Evolutionary conservation across 2,329 filamentous ascomycete species (phyloP).

Genomic region (Capronia epimyces): DNA sequence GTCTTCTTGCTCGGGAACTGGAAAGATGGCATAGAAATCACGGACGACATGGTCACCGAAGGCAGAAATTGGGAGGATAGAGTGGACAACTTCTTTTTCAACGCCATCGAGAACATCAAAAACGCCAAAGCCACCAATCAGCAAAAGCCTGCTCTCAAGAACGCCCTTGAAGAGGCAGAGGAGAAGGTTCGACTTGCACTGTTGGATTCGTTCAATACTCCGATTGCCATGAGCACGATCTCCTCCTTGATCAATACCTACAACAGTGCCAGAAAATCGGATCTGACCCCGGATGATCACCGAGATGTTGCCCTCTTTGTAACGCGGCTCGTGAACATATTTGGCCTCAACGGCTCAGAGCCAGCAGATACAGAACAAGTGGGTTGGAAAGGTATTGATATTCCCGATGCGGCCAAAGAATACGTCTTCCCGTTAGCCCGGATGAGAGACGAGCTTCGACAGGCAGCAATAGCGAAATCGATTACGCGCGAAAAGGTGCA

Average conservation of each 20-base stretch:
- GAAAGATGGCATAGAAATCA: constrained; percentile 89
- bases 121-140: constrained; percentile 42
- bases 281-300: constrained; percentile 45
- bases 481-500: constrained; percentile 38
- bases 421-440: constrained; percentile 56
- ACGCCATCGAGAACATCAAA: constrained; percentile 40
- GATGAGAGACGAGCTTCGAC: constrained; percentile 54
- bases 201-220: constrained; percentile 82
- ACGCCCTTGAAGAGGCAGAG: constrained; percentile 51
- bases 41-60: constrained; percentile 69
- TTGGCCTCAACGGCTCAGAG: constrained; percentile 58
- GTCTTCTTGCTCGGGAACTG: constrained; percentile 83
- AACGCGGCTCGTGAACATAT: constrained; percentile 75
- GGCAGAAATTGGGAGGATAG: constrained; percentile 75
- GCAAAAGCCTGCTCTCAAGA: constrained; percentile 33
- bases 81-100: constrained; percentile 61
- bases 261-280: constrained; percentile 53
- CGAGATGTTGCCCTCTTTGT: constrained; percentile 66
- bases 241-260: constrained; percentile 70
- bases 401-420: constrained; percentile 54
- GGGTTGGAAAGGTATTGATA: constrained; percentile 62
- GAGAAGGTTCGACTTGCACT: constrained; percentile 60
- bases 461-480: constrained; percentile 48
- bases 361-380: constrained; percentile 41
- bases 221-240: constrained; percentile 70